Conservation (phyloP, 73 alveolate genomes). For the Paramecium primaurelia region DNA sequence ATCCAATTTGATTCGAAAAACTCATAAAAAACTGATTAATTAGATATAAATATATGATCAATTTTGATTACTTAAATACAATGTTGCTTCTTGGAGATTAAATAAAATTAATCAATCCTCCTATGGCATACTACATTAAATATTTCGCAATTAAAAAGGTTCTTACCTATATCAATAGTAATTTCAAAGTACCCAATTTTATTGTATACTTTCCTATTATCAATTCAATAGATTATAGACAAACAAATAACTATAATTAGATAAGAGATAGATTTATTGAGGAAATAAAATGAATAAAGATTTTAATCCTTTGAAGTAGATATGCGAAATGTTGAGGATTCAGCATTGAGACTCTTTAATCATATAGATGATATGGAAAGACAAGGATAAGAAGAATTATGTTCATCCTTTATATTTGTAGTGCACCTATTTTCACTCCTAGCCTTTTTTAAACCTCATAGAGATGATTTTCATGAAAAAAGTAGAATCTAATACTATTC, state of each 20-base stretch:
- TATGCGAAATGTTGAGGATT: neutral
- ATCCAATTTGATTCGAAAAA: conserved; percentile 15
- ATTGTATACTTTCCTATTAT: neutral
- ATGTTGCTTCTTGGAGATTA: conserved; percentile 11
- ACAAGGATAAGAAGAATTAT: neutral
- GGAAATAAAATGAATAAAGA: neutral
- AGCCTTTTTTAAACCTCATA: neutral
- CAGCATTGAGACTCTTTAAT: conserved; percentile 1
- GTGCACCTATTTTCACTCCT: neutral
- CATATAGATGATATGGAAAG: conserved; percentile 35
- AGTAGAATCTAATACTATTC: neutral
- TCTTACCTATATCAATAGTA: neutral
- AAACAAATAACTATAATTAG: neutral
- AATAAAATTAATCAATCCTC: neutral
- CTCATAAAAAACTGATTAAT: conserved; percentile 21
- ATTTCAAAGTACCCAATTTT: conserved; percentile 4
- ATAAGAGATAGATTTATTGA: neutral
- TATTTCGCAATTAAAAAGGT: conserved; percentile 28
- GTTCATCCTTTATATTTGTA: neutral
- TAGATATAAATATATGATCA: conserved; percentile 45
- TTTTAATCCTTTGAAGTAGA: neutral
- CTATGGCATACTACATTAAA: conserved; percentile 7
- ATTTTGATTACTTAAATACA: conserved; percentile 28
- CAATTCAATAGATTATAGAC: neutral
- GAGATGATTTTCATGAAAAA: conserved; percentile 39